Evolutionary conservation across 352 stramenopile genomes (phyloP).

Genomic region (Proteromonas lacertae): DNA sequence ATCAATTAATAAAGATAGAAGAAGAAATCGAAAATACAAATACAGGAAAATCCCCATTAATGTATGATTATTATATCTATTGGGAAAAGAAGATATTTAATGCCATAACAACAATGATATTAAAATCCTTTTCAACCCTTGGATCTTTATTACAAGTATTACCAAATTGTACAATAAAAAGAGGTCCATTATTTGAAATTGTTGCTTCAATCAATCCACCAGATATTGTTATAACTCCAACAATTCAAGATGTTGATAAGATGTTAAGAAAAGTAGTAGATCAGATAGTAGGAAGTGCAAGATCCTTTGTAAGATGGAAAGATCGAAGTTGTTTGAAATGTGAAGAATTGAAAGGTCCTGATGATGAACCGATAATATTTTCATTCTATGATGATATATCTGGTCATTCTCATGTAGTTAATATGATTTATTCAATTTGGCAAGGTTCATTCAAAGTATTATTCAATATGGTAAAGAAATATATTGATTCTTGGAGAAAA

Average conservation of each 20-base stretch:
- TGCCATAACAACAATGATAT: slow-evolving; percentile 92
- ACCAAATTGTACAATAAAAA: slow-evolving; percentile 85
- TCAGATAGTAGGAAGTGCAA: slow-evolving; percentile 66
- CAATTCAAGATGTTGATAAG: slow-evolving; percentile 76
- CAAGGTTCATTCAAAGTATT: slow-evolving; percentile 72
- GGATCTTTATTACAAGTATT: slow-evolving; percentile 61
- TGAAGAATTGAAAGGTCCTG: slow-evolving; percentile 80
- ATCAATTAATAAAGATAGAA: slow-evolving; percentile 70
- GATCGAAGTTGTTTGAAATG: slow-evolving; percentile 89
- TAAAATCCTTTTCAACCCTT: slow-evolving; percentile 83
- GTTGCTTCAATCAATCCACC: slow-evolving; percentile 75
- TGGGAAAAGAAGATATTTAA: slow-evolving; percentile 75
- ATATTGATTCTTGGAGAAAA: slow-evolving; percentile 54
- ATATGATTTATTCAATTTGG: slow-evolving; percentile 73
- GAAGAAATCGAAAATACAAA: slow-evolving; percentile 65
- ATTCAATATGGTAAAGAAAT: slow-evolving; percentile 57
- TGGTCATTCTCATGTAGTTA: slow-evolving; percentile 77
- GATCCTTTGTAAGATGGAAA: slow-evolving; percentile 73
- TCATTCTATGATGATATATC: slow-evolving; percentile 71
- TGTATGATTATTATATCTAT: slow-evolving; percentile 77
- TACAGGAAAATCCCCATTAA: slow-evolving; percentile 39
- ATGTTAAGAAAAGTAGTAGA: slow-evolving; percentile 81
- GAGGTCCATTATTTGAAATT: slow-evolving; percentile 83
- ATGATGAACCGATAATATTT: slow-evolving; percentile 64
- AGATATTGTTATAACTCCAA: slow-evolving; percentile 63